Evolutionary conservation across 495 filamentous ascomycete species (phyloP), one percentile per base, ranked within the genome.

Genomic region (Letharia columbiana): DNA sequence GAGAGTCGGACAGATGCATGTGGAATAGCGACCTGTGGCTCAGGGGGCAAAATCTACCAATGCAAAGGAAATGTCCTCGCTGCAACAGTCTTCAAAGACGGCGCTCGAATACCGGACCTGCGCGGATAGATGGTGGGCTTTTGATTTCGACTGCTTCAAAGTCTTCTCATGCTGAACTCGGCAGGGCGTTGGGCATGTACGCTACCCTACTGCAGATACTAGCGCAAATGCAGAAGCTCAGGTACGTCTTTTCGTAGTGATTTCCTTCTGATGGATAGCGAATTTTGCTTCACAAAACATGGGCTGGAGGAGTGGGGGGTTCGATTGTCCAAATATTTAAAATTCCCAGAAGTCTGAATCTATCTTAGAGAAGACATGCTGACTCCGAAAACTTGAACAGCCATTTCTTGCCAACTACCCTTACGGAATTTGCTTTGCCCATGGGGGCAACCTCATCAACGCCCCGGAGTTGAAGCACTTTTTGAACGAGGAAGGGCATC

Each of bases 371-470:
- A 49, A 23, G 9, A 1, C 13, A 52, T 28, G n/a, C 49, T 28
- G 49, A 52, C 49, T 52, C 49, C 45, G 8, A 52, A 11, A 52
- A 41, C 28, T n/a, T 49, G 18, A 49, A 60, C 8, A 92, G 76
- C 92, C 92, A 1, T 96, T 96, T 77, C 96, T 96, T 73, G 91
- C 95, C 72, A 96, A 96, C 78, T 88, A 87, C 62, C 92, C 91
- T 95, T 73, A 96, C 96, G 57, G 67, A 50, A 82, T 87, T 67
- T 83, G 76, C 71, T 78, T 87, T 70, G 82, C 82, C 17, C 84
- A 90, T 77, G 97, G 97, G 72, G 94, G 94, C 42, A 98, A 98
- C 75, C 81, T 98, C 54, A 92, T 97, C 79, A 98, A 98, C 73
- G 89, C 91, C n/a, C 81, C 83, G 5, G 87, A 89, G 56, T 80